Evolutionary conservation across 371 early-diverging fungal species (phyloP), one percentile per base, ranked within the genome.

Genomic region (Fennellomyces sp.): DNA sequence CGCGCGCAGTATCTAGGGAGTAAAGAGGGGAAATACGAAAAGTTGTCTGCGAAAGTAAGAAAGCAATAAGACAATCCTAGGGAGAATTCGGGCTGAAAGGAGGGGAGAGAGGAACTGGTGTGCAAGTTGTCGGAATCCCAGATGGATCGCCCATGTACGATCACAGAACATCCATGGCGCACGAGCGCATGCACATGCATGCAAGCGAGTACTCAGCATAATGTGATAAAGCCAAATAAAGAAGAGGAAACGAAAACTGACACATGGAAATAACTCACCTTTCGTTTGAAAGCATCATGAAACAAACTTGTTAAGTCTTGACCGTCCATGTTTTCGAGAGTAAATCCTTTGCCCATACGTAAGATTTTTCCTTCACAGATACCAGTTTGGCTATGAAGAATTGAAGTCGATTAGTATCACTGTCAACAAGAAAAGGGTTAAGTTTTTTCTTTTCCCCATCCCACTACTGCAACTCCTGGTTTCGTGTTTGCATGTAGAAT

Each of bases 321-420:
- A 47, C 91, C 94, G 28, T 90, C 90, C 4, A 89, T 87, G 49
- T 89, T 90, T 5, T 84, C 68, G 54, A 87, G 75, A 6, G 82
- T 80, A 63, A 96, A 96, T 7, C 96, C 96, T 82, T 97, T 97
- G 66, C 90, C 94, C 97, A 96, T 96, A 67, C 87, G 81, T 48
- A 94, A 73, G 38, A 95, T 84, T 29, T 74, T 88, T 36, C 95
- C 94, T 51, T 76, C 66, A 64, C 82, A 78, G 11, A 94, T 79
- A 53, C 82, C 78, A 2, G 90, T 90, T 76, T 97, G 97, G 57
- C 84, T 81, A 55, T 35, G 30, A 19, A 30, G 19, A 52, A 23
- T 13, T 26, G 5, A 39, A 29, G 28, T 42, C 5, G 3, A 21
- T 42, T 42, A 38, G 38, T 42, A 42, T 8, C 7, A 10, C 45